phyloP scores from a whole-genome alignment of 1,284 basidiomycete species.

The Apiotrichum gracile region DNA sequence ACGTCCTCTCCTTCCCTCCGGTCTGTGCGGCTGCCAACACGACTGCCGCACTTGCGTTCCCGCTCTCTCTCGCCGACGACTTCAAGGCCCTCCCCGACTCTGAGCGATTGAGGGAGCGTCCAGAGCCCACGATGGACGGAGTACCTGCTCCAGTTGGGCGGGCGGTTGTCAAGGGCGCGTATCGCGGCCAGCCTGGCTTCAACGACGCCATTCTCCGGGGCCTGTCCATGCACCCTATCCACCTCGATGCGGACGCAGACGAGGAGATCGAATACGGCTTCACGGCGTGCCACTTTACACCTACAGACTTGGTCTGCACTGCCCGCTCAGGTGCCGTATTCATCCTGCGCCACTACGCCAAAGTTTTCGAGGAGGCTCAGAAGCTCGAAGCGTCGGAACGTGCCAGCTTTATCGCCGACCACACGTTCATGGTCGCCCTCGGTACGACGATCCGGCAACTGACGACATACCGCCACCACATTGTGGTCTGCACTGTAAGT shows the following conservation, averaged over 20 bases:
- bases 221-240: conserved; percentile 2
- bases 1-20: conserved; percentile 23
- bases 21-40: neutral
- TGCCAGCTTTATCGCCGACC: conserved; percentile 4
- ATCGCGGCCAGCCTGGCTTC: neutral
- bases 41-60: conserved; percentile 3
- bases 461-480: conserved; percentile 26
- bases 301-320: conserved; percentile 28
- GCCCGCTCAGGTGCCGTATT: conserved; percentile 19
- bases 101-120: neutral
- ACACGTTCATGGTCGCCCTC: conserved; percentile 21
- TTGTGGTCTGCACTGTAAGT: conserved; percentile 24
- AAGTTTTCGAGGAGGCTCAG: conserved; percentile 10
- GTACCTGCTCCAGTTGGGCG: conserved; percentile 6
- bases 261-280: conserved; percentile 16
- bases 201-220: conserved; percentile 3
- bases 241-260: neutral
- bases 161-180: neutral
- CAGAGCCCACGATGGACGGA: neutral
- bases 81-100: conserved; percentile 13
- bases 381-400: conserved; percentile 10
- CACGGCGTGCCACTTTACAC: conserved; percentile 33
- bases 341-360: conserved; percentile 27
- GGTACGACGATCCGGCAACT: conserved; percentile 19
- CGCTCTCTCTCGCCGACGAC: conserved; percentile 8